phyloP scores from a whole-genome alignment of 495 filamentous ascomycete species.

The Tuber microsphaerosporum region DNA sequence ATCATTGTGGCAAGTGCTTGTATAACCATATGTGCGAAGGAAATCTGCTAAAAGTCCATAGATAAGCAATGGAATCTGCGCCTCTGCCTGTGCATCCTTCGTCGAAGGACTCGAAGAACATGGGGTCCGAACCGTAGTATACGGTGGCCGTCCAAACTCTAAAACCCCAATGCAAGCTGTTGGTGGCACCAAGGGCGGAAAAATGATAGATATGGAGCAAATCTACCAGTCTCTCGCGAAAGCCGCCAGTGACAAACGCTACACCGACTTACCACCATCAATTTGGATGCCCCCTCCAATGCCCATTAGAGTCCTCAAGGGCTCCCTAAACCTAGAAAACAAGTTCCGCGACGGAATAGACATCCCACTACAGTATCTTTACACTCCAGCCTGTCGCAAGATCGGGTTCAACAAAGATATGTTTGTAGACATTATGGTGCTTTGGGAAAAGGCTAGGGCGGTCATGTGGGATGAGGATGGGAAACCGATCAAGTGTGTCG shows the following conservation, averaged over 20 bases:
- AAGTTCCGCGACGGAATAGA: slow-evolving; percentile 24
- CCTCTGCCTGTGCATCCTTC: slow-evolving; percentile 29
- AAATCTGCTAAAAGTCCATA: slow-evolving; percentile 9
- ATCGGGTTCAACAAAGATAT: slow-evolving; percentile 23
- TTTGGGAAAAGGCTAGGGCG: slow-evolving; percentile 22
- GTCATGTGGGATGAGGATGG: slow-evolving; percentile 26
- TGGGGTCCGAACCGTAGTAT: slow-evolving; percentile 26
- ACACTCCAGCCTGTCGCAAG: slow-evolving; percentile 21
- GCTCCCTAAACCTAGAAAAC: slow-evolving; percentile 27
- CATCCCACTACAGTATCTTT: slow-evolving; percentile 23
- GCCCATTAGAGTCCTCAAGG: slow-evolving; percentile 8
- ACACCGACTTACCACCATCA: slow-evolving; percentile 1
- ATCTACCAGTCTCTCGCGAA: slow-evolving; percentile 10
- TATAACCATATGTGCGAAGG: neutral
- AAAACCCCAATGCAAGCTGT: slow-evolving; percentile 28
- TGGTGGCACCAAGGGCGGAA: slow-evolving; percentile 31
- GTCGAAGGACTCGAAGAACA: slow-evolving; percentile 23
- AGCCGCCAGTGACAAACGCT: slow-evolving; percentile 7
- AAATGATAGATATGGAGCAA: slow-evolving; percentile 12
- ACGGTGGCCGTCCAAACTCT: slow-evolving; percentile 25
- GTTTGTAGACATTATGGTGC: slow-evolving; percentile 11
- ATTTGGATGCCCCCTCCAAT: slow-evolving; percentile 21
- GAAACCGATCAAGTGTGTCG: slow-evolving; percentile 12
- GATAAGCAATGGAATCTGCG: slow-evolving; percentile 25
- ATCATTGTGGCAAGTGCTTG: slow-evolving; percentile 25